Conservation (phyloP, 2,329 filamentous ascomycete genomes). For the Leptographium lundbergii region DNA sequence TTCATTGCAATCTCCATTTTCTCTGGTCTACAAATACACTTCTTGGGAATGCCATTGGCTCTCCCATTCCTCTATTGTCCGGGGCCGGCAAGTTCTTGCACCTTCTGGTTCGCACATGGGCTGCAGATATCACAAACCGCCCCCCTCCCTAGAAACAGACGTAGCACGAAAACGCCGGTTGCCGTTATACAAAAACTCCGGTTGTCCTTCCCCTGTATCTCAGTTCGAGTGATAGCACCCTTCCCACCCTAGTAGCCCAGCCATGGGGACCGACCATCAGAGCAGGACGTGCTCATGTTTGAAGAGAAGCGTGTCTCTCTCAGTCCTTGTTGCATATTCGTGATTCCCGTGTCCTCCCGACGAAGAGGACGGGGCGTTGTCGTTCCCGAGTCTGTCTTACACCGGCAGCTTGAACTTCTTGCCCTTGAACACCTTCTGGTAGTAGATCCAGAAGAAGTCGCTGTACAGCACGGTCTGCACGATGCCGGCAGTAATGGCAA, state of each 20-base stretch:
- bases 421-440: conserved; percentile 85
- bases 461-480: conserved; percentile 93
- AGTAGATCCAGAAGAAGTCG: conserved; percentile 99
- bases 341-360: too few species aligned
- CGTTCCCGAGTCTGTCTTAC: conserved; percentile 23
- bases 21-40: not conserved
- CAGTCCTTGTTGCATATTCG: not conserved
- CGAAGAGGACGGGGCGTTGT: not conserved
- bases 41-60: not conserved
- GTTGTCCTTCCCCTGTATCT: not conserved
- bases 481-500: conserved; percentile 78
- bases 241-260: not conserved
- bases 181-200: not conserved
- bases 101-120: not conserved
- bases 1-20: not conserved
- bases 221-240: not conserved
- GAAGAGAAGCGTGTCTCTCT: not conserved
- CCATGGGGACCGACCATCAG: not conserved
- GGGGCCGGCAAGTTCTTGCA: not conserved
- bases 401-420: conserved; percentile 82
- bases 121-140: not conserved
- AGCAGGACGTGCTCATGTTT: not conserved
- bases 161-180: not conserved
- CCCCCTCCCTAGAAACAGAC: not conserved
- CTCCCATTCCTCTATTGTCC: not conserved